A percentile compares a stretch with the other conserved stretches of the same genome.
phyloP scores from a whole-genome alignment of 1,139 yeast genomes.

The Yamadazyma spencermartinsiae region DNA sequence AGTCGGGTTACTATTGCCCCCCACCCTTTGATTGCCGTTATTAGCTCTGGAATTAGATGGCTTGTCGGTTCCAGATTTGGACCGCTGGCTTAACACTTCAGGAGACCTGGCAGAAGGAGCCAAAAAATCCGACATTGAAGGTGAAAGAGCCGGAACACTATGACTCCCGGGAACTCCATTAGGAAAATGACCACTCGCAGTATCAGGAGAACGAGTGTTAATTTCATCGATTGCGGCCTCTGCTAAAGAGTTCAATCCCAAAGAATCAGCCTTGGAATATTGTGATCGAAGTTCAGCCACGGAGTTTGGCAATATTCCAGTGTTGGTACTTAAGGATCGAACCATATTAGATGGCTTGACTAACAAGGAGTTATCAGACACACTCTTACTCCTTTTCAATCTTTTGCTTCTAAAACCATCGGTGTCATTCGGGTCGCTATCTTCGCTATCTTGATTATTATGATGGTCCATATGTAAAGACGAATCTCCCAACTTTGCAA shows the following conservation, averaged over 20 bases:
- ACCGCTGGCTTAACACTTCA: not conserved
- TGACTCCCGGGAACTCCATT: not conserved
- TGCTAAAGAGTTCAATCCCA: slow-evolving; percentile 27
- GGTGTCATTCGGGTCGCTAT: slow-evolving; percentile 3
- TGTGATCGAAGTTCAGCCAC: slow-evolving; percentile 11
- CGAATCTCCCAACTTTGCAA: slow-evolving; percentile 18
- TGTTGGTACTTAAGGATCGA: slow-evolving; percentile 21
- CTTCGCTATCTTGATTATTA: slow-evolving; percentile 4
- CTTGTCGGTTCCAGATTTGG: not conserved
- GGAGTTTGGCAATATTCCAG: slow-evolving; percentile 5
- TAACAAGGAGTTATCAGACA: slow-evolving; percentile 6
- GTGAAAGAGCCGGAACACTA: slow-evolving; percentile 14
- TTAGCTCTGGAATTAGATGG: slow-evolving; percentile 5
- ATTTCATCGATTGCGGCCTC: slow-evolving; percentile 33
- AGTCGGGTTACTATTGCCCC: slow-evolving; percentile 6
- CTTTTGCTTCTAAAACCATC: slow-evolving; percentile 5
- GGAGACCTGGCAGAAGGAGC: slow-evolving; percentile 15
- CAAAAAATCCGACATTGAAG: slow-evolving; percentile 21
- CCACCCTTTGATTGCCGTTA: slow-evolving; percentile 2
- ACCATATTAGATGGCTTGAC: slow-evolving; percentile 9
- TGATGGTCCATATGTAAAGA: slow-evolving; percentile 11
- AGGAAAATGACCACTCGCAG: not conserved
- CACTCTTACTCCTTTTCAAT: slow-evolving; percentile 18
- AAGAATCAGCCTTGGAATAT: slow-evolving; percentile 3
- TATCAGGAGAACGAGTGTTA: slow-evolving; percentile 19